Evolutionary conservation across 192 early-diverging fungal species (phyloP), one percentile per base, ranked within the genome.

Genomic region (Obelidium mucronatum): DNA sequence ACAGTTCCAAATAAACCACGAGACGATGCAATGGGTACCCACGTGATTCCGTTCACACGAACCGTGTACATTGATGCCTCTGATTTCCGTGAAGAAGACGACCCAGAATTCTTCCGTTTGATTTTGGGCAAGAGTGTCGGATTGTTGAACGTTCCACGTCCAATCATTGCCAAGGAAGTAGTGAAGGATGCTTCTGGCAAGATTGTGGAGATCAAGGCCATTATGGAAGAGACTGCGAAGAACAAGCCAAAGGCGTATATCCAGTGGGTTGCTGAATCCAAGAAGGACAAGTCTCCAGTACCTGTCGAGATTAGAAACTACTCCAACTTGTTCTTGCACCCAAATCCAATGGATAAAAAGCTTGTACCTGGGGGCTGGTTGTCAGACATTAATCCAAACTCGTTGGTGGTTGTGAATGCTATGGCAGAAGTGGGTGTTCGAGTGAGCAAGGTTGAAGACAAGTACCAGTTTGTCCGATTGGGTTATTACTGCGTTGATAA

Each of bases 401-500:
- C 94, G 37, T 86, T 98, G 42, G 78, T 93, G 26, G 75, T 88
- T 68, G 88, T 85, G 56, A 88, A 88, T 24, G 95, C 94, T 1
- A 69, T 95, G 58, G 90, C 90, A 22, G 97, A 98, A 78, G 82
- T 96, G 37, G 96, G 96, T 17, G 77, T 99, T 37, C 89, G 87
- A 79, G 89, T 89, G 40, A 73, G 84, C 39, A 87, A 93, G 78
- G 90, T 91, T 48, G 98, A 97, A 81, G 92, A 90, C 70, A 90
- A 95, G 69, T 96, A 94, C 91, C 98, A 99, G 87, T 92, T 96
- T 74, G 88, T 94, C 44, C 90, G 98, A 60, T 91, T 96, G 40
- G 98, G 95, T n/a, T 99, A 99, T 89, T 99, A 98, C 82, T 93
- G 97, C 78, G 86, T 99, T 15, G 98, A 99, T 80, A 91, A 88